Evolutionary conservation across 345 rosid species (phyloP).

Genomic region (Gossypium arboreum): DNA sequence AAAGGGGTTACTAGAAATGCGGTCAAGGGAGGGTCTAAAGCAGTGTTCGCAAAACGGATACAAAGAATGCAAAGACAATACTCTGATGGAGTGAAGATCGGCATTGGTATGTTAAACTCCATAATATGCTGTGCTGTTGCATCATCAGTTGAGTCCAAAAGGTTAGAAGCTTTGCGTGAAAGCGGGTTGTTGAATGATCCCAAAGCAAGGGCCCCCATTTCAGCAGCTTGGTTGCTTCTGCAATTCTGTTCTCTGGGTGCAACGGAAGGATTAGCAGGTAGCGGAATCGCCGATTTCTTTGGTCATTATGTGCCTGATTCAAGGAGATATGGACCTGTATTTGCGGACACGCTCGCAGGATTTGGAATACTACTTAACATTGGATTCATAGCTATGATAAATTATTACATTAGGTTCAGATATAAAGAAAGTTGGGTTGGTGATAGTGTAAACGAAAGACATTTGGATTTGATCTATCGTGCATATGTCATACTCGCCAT

Average conservation of each 20-base stretch:
- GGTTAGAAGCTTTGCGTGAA: neutral
- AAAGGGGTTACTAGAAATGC: neutral
- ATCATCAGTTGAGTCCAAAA: neutral
- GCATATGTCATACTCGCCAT: neutral
- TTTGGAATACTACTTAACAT: neutral
- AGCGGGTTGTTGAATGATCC: neutral
- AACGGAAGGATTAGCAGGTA: constrained; percentile 4
- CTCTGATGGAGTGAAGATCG: constrained; percentile 6
- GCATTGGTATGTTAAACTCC: neutral
- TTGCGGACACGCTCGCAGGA: neutral
- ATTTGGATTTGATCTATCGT: neutral
- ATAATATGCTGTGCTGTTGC: neutral
- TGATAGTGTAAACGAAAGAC: neutral
- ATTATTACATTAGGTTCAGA: neutral
- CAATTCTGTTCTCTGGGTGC: neutral
- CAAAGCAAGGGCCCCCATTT: neutral
- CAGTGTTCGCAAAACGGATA: neutral
- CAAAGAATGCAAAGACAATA: neutral
- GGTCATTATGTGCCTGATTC: constrained; percentile 7
- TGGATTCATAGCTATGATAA: neutral
- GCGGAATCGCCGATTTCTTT: neutral
- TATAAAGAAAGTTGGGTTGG: neutral
- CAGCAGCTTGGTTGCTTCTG: neutral
- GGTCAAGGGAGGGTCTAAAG: neutral
- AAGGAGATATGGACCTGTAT: constrained; percentile 10